These are phyloP conservation scores for Hypoxylon sp. DNA, from an alignment of 2,329 filamentous ascomycete genomes.

Conservation along the genomic window DNA sequence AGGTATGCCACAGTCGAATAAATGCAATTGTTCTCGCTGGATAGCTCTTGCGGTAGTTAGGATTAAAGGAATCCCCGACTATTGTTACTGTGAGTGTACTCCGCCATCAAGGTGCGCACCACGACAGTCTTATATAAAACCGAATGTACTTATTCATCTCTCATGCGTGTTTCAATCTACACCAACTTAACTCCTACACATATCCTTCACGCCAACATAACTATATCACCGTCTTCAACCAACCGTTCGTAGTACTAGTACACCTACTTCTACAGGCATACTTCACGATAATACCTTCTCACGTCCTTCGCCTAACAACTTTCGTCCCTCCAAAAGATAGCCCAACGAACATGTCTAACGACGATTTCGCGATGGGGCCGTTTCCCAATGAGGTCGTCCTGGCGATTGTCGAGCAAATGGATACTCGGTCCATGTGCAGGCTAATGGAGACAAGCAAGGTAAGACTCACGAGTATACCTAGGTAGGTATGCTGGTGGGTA, in stretches of 20 bases:
- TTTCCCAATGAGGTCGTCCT: slow-evolving; percentile 44
- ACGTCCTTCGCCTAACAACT: neutral
- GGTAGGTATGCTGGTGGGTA: no score
- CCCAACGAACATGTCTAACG: neutral
- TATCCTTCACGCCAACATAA: neutral
- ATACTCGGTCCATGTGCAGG: slow-evolving; percentile 34
- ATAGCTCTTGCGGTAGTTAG: slow-evolving; percentile 22
- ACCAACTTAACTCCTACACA: neutral
- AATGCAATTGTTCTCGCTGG: slow-evolving; percentile 22
- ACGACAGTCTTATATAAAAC: neutral
- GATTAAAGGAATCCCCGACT: neutral
- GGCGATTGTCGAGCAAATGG: slow-evolving; percentile 42
- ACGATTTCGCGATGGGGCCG: slow-evolving; percentile 5
- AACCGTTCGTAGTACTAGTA: neutral
- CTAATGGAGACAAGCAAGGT: slow-evolving; percentile 47
- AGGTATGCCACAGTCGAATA: neutral
- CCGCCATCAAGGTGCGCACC: slow-evolving; percentile 33
- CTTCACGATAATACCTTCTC: neutral
- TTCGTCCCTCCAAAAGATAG: neutral
- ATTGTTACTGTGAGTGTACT: slow-evolving; percentile 5
- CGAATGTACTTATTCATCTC: neutral
- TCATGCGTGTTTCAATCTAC: neutral
- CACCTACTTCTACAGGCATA: neutral
- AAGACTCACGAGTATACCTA: no score
- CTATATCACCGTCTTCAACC: neutral